Conservation (phyloP, 768 basidiomycete species). For the Suillus fuscotomentosus region DNA sequence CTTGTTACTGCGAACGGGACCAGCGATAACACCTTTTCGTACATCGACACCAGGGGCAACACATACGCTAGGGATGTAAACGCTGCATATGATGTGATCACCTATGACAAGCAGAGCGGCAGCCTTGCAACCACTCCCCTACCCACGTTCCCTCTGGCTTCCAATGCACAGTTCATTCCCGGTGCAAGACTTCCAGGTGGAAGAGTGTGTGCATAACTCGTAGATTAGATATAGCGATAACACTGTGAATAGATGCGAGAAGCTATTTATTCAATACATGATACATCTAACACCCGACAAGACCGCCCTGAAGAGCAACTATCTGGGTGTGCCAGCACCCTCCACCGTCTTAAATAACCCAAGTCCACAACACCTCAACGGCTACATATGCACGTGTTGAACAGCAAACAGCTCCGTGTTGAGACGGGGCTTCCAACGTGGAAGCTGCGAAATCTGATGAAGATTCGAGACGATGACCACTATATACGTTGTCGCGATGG, state of each 20-base stretch:
- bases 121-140: constrained; percentile 32
- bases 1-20: constrained; percentile 63
- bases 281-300: background rate
- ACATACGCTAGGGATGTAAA: constrained; percentile 61
- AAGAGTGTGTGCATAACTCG: constrained; percentile 7
- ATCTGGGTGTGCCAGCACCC: background rate
- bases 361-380: constrained; percentile 15
- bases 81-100: constrained; percentile 60
- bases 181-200: constrained; percentile 37
- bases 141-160: constrained; percentile 5
- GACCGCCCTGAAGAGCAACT: background rate
- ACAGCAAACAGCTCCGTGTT: constrained; percentile 38
- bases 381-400: constrained; percentile 36
- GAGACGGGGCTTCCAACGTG: constrained; percentile 30
- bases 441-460: constrained; percentile 20
- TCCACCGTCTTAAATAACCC: constrained; percentile 9
- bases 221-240: background rate
- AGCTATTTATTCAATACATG: background rate
- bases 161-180: constrained; percentile 4
- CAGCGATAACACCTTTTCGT: constrained; percentile 65
- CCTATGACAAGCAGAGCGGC: constrained; percentile 56
- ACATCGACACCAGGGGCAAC: constrained; percentile 57
- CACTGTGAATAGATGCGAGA: background rate
- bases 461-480: constrained; percentile 11
- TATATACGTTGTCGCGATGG: constrained; percentile 10